Percentiles rank a stretch among this genome's conserved stretches.
phyloP scores from a whole-genome alignment of 2,329 filamentous ascomycete genomes.

The Didymella segeticola region DNA sequence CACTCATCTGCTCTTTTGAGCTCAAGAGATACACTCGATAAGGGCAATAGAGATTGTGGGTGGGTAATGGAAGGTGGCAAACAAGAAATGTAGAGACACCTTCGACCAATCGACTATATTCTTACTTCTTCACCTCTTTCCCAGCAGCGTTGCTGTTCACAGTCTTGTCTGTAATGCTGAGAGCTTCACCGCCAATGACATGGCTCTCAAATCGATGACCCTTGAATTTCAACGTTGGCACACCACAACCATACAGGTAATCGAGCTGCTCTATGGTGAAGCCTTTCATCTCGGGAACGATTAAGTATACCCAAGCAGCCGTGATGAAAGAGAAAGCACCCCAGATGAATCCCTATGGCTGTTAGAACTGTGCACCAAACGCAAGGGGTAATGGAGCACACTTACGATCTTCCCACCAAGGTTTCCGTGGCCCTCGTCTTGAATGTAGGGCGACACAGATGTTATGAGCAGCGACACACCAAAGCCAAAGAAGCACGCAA shows the following conservation, averaged over 20 bases:
- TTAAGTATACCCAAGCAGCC: not conserved
- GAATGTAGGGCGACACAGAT: not conserved
- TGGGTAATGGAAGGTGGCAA: too few relatives aligned
- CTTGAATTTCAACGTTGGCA: not conserved
- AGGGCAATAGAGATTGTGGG: too few relatives aligned
- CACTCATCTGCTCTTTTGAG: too few relatives aligned
- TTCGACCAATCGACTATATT: too few relatives aligned
- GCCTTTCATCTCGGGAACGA: not conserved
- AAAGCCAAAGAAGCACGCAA: not conserved
- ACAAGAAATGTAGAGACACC: too few relatives aligned
- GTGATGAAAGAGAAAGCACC: not conserved
- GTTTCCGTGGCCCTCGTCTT: not conserved
- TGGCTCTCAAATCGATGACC: not conserved
- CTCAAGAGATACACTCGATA: too few relatives aligned
- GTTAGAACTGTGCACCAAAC: not conserved
- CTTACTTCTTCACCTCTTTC: not conserved
- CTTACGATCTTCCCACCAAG: not conserved
- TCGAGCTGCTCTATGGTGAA: not conserved
- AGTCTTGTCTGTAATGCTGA: not conserved
- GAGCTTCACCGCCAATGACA: not conserved
- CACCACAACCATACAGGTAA: not conserved
- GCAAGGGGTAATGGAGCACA: not conserved
- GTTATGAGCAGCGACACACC: not conserved
- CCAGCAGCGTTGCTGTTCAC: not conserved
- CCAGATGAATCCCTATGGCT: not conserved